Evolutionary conservation across 2,329 filamentous ascomycete genomes (phyloP), one percentile per base, ranked within the genome.

Genomic region (Tricladium varicosporioides): DNA sequence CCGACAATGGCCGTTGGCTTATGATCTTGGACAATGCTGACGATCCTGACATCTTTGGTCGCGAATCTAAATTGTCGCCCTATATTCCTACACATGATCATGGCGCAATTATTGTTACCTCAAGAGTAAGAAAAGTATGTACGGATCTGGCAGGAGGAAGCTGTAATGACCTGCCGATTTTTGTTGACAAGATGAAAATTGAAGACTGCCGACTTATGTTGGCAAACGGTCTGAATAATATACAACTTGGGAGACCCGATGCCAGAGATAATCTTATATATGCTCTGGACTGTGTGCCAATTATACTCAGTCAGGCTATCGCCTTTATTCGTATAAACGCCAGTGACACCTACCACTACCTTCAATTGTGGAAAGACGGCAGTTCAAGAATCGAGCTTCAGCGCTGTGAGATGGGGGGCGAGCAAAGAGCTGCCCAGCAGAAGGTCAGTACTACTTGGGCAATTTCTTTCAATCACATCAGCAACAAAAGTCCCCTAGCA

Each of bases 301-400:
- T 63, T 5, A 60, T 60, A 9, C 56, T 63, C 19, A 43, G n/a
- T 3, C 59, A 63, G 43, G 59, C 59, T 7, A 51, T 51, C 8
- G 59, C 61, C 18, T 63, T 56, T 15, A 46, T 63, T 4, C 45
- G 19, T 42, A 53, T 16, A n/a, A 53, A 46, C n/a, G 53, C n/a
- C 8, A 52, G 22, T 9, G 19, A 63, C 0, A 48, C 54, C 14
- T 7, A 19, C 2, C 33, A 54, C 7, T 60, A 62, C 47, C 49
- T 62, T 1, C 1, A 32, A 42, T 14, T 59, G 11, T 48, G 32
- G 9, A 32, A 56, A 19, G 51, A 13, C 11, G 47, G 47, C n/a
- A 31, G 3, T 5, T 56, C n/a, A 2, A 33, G 13, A 45, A 48
- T 40, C 2, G 31, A 19, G 48, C 32, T 22, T 54, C 44, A n/a